Evolutionary conservation across 2,329 filamentous ascomycete genomes (phyloP).

Genomic region (Capronia epimyces): DNA sequence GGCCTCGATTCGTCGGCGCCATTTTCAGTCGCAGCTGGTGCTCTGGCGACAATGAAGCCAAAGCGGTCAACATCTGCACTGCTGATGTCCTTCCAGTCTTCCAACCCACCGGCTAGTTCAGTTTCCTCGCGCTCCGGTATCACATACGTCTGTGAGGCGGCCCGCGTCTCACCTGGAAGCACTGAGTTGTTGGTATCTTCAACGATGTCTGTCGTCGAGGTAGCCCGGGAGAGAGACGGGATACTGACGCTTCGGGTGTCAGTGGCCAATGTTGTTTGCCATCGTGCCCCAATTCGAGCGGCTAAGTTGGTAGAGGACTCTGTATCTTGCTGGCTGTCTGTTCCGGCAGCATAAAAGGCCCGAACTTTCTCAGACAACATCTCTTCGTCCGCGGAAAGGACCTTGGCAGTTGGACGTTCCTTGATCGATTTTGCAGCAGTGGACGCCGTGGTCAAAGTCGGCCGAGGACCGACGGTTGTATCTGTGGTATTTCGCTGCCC

Average conservation of each 20-base stretch:
- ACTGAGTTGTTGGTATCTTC: conserved; percentile 14
- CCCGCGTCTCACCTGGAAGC: conserved; percentile 13
- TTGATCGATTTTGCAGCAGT: conserved; percentile 34
- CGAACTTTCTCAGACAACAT: conserved; percentile 58
- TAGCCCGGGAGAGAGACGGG: conserved; percentile 29
- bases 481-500: conserved; percentile 26
- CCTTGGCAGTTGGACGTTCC: conserved; percentile 41
- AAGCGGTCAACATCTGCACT: conserved; percentile 59
- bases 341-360: conserved; percentile 59
- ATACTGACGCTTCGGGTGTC: conserved; percentile 32
- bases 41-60: conserved; percentile 51
- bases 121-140: conserved; percentile 44
- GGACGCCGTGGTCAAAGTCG: background rate
- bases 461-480: background rate
- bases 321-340: conserved; percentile 48
- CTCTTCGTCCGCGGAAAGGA: conserved; percentile 60
- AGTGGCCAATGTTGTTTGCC: conserved; percentile 34
- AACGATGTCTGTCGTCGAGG: conserved; percentile 29
- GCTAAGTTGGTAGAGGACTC: conserved; percentile 35
- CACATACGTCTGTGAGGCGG: conserved; percentile 10
- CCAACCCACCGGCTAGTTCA: conserved; percentile 58
- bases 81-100: conserved; percentile 59
- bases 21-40: conserved; percentile 24
- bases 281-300: conserved; percentile 38
- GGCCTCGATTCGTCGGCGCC: conserved; percentile 29